phyloP scores from a whole-genome alignment of 257 asterid species.

The Nicotiana paniculata region DNA sequence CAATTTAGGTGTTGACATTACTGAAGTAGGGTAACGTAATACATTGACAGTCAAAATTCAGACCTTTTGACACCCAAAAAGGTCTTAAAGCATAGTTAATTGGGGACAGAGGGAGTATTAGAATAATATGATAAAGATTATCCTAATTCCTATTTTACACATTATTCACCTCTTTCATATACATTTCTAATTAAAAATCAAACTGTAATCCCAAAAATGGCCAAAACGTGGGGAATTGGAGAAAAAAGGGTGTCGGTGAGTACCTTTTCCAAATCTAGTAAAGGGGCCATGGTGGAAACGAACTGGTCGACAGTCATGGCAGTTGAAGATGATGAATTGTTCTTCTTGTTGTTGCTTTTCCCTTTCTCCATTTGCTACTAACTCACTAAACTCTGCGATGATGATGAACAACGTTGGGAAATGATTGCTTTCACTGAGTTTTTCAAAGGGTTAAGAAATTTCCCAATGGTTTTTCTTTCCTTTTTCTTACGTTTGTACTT shows the following conservation, averaged over 20 bases:
- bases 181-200: neutral
- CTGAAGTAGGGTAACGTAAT: neutral
- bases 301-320: slow-evolving; percentile 70
- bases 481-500: too few species aligned
- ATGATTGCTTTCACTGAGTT: neutral
- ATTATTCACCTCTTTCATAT: neutral
- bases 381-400: neutral
- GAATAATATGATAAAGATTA: neutral
- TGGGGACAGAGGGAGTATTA: neutral
- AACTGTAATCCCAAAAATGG: neutral
- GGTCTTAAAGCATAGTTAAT: neutral
- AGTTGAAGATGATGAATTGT: slow-evolving; percentile 9
- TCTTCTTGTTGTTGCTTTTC: slow-evolving; percentile 20
- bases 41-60: neutral
- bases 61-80: neutral
- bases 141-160: neutral
- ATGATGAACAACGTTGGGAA: neutral
- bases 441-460: neutral
- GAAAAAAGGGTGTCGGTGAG: neutral
- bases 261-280: slow-evolving; percentile 91
- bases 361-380: slow-evolving; percentile 50
- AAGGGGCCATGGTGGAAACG: slow-evolving; percentile 83
- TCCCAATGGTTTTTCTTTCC: too few species aligned
- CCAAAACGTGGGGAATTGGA: neutral
- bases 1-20: neutral